Base-by-base conservation (phyloP, 1,284 basidiomycete species). In the Laetiporus sulphureus region DNA sequence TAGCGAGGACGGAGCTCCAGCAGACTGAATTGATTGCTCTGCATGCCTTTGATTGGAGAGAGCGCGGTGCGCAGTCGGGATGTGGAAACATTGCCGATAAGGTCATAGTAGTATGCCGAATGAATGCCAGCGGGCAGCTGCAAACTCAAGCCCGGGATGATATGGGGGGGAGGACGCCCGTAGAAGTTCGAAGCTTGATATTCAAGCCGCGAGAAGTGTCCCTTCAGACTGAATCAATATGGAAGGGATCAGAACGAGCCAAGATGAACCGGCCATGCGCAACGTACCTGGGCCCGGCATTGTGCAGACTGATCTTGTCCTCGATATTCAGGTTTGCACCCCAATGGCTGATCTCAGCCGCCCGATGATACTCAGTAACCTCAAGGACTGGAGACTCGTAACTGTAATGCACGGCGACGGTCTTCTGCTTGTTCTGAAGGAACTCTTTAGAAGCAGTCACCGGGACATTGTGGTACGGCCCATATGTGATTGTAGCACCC, bases 11-110 rank as follows among this genome's bases (percentile, higher is more conserved):
- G 74, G 34, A 99, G 60, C 55, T 98, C 92, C 31, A 97, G 68
- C 8, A 79, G 52, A 45, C 82, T 86, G 54, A 67, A 74, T 41
- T 75, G 72, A 43, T 66, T 70, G 15, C 65, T 62, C 46, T 73
- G 71, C 32, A 68, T 63, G 13, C 70, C 73, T 55, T 81, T 78
- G 6, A 76, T 67, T 11, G 75, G 64, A 8, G 84, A 75, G 24
- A 81, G 76, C 1, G 76, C 72, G 8, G 75, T 67, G 19, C 91
- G 82, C 55, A 99, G 79, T 43, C 73, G 77, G 0, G 93, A 96
- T 0, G 95, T 98, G 5, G 95, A 97, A 25, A 99, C 94, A 62
- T 99, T 99, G 36, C 96, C 96, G 51, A 94, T 88, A 42, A 79
- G 68, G 64, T 97, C 93, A 59, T 86, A 88, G 67, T 78, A 97